Conservation (phyloP, 306 rosid genomes). For the Bauhinia variegata region DNA sequence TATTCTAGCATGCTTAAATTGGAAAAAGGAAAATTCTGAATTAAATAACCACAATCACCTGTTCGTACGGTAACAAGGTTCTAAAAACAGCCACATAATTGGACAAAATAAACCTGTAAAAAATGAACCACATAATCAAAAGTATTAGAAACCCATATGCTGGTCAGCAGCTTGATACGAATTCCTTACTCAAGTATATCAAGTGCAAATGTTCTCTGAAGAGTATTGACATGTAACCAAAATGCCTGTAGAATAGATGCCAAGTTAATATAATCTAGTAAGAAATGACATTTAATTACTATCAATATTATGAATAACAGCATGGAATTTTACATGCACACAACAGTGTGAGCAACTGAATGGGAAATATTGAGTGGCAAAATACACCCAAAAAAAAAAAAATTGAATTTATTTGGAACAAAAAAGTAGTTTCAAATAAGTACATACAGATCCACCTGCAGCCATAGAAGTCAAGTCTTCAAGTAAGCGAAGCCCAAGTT, state of each 20-base stretch:
- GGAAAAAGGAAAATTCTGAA: conserved; percentile 28
- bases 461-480: conserved; percentile 99
- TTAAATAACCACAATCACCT: conserved; percentile 56
- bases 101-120: conserved; percentile 81
- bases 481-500: conserved; percentile 88
- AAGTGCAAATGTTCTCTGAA: conserved; percentile 86
- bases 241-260: conserved; percentile 64
- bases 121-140: conserved; percentile 17
- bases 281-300: conserved; percentile 29
- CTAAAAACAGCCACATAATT: conserved; percentile 85
- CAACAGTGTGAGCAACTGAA: conserved; percentile 27
- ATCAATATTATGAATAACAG: conserved; percentile 31
- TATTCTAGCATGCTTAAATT: conserved; percentile 30
- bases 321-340: neutral
- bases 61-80: conserved; percentile 81
- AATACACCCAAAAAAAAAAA: conserved; percentile 25
- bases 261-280: conserved; percentile 35
- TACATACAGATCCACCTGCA: conserved; percentile 99
- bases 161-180: conserved; percentile 6
- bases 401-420: conserved; percentile 30
- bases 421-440: conserved; percentile 52
- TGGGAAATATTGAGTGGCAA: conserved; percentile 21
- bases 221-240: conserved; percentile 76
- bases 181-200: conserved; percentile 93
- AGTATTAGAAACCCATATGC: conserved; percentile 26